These are phyloP conservation scores for Linum lewisii DNA, from an alignment of 345 rosid genomes.

Conservation along the genomic window DNA sequence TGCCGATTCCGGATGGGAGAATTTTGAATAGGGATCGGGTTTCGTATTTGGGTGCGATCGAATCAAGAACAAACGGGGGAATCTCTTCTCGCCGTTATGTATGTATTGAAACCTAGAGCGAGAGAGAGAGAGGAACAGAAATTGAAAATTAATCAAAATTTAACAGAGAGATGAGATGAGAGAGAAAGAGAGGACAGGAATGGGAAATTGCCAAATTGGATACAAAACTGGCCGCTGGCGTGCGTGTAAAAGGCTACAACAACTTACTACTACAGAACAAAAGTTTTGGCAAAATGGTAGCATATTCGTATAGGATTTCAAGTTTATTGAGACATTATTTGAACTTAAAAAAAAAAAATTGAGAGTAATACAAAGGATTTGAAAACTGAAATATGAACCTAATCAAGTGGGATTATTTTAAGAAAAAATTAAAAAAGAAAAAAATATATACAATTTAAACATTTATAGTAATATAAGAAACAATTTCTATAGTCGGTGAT, in stretches of 20 bases:
- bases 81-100: background rate
- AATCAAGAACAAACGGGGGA: slow-evolving; percentile 8
- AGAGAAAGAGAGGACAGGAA: background rate
- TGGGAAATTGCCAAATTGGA: background rate
- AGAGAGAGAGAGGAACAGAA: background rate
- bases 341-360: too few relatives aligned
- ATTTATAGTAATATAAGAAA: too few relatives aligned
- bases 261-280: background rate
- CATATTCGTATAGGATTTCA: background rate
- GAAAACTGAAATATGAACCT: too few relatives aligned
- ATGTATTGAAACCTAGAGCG: background rate
- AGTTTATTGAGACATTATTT: too few relatives aligned
- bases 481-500: too few relatives aligned
- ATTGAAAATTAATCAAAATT: background rate
- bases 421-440: too few relatives aligned
- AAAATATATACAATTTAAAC: too few relatives aligned
- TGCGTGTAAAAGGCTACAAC: background rate
- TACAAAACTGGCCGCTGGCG: background rate
- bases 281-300: background rate
- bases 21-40: background rate
- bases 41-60: background rate
- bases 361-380: too few relatives aligned
- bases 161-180: too few relatives aligned
- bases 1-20: background rate
- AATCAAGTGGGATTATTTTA: too few relatives aligned